A percentile compares a stretch with the other conserved stretches of the same genome.
Evolutionary conservation across 306 rosid genomes (phyloP).

Genomic region (Trifolium dubium): DNA sequence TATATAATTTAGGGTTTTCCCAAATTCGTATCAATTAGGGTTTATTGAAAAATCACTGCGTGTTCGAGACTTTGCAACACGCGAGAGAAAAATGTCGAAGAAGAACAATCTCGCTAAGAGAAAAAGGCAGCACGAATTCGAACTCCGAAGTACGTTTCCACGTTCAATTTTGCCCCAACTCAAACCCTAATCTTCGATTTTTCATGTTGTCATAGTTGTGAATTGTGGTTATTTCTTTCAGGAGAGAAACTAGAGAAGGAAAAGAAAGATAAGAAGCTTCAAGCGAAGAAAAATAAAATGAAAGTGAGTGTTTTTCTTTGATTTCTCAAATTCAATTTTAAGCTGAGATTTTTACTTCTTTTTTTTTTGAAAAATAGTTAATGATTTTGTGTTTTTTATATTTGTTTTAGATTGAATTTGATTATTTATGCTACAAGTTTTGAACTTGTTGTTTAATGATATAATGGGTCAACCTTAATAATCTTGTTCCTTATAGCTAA

Average conservation of each 20-base stretch:
- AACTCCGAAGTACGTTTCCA: slow-evolving; percentile 65
- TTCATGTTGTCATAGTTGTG: slow-evolving; percentile 7
- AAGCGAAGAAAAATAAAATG: slow-evolving; percentile 77
- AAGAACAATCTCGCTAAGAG: slow-evolving; percentile 83
- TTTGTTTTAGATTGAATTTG: background rate
- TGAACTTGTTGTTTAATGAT: background rate
- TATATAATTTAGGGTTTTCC: background rate
- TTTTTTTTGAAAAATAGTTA: background rate
- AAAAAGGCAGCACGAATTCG: slow-evolving; percentile 78
- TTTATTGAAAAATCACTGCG: background rate
- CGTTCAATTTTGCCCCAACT: background rate
- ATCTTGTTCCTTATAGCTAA: background rate
- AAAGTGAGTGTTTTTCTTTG: slow-evolving; percentile 49
- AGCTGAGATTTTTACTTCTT: background rate
- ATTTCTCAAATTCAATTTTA: slow-evolving; percentile 9
- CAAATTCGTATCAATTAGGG: slow-evolving; percentile 16
- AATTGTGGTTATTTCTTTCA: slow-evolving; percentile 33
- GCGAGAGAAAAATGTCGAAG: slow-evolving; percentile 67
- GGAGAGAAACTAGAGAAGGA: slow-evolving; percentile 76
- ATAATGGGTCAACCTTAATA: slow-evolving; percentile 4
- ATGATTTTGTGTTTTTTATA: slow-evolving; percentile 11
- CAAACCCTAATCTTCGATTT: background rate
- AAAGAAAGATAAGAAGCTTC: slow-evolving; percentile 68
- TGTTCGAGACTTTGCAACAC: background rate
- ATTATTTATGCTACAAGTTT: background rate